Conservation (phyloP, 768 basidiomycete species). For the Auriscalpium microsporum region DNA sequence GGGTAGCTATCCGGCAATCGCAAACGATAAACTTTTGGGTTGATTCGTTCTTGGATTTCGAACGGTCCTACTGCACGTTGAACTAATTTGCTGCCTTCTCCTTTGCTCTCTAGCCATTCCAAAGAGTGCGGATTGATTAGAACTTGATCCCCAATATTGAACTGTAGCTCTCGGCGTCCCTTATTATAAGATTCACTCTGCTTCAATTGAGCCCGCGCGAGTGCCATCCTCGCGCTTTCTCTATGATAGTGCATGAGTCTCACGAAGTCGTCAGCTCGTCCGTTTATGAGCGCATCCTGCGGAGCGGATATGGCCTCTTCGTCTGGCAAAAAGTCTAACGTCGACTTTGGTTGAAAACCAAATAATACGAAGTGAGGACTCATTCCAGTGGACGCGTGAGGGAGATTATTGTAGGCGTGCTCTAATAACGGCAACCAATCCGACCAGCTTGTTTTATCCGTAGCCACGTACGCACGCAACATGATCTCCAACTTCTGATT, state of each 20-base stretch:
- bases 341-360: slow-evolving; percentile 9
- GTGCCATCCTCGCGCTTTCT: slow-evolving; percentile 5
- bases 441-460: neutral
- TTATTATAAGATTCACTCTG: slow-evolving; percentile 12
- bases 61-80: slow-evolving; percentile 19
- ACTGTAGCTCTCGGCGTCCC: slow-evolving; percentile 3
- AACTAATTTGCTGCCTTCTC: slow-evolving; percentile 17
- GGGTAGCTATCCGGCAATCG: slow-evolving; percentile 14
- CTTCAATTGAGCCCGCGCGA: slow-evolving; percentile 12
- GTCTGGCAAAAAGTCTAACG: neutral
- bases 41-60: slow-evolving; percentile 16
- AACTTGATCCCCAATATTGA: slow-evolving; percentile 16
- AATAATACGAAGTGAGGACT: slow-evolving; percentile 15
- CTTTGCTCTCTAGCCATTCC: slow-evolving; percentile 10
- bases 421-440: neutral
- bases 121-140: slow-evolving; percentile 18
- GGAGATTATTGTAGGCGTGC: slow-evolving; percentile 12
- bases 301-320: neutral
- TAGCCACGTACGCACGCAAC: neutral
- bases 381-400: slow-evolving; percentile 7
- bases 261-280: neutral
- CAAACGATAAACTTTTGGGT: slow-evolving; percentile 16
- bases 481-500: slow-evolving; percentile 3
- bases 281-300: neutral
- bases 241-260: neutral